phyloP scores from a whole-genome alignment of 164 flowering plant genomes.

The Cinnamomum micranthum region DNA sequence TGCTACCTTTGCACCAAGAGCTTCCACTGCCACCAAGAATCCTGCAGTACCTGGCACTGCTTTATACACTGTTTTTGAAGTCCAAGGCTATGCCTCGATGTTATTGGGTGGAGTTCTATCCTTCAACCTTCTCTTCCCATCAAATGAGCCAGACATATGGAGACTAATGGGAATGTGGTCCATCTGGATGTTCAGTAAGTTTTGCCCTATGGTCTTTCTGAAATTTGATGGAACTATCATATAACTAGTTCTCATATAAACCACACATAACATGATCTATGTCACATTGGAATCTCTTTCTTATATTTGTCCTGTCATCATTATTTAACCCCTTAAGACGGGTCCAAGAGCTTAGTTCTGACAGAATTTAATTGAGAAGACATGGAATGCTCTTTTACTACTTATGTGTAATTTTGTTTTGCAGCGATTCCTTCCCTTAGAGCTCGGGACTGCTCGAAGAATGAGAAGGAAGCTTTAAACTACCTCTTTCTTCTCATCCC shows the following conservation, averaged over 20 bases:
- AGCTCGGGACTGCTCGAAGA: conserved; percentile 94
- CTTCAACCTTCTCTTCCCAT: conserved; percentile 87
- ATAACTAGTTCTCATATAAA: background rate
- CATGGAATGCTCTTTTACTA: background rate
- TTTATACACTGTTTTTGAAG: conserved; percentile 84
- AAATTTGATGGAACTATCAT: background rate
- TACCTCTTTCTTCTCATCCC: conserved; percentile 87
- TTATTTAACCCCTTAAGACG: background rate
- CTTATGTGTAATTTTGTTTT: background rate
- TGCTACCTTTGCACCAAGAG: conserved; percentile 96
- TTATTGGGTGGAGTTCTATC: conserved; percentile 85
- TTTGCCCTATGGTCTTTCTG: conserved; percentile 1
- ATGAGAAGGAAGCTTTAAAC: conserved; percentile 96
- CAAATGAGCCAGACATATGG: conserved; percentile 94
- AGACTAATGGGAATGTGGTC: conserved; percentile 99
- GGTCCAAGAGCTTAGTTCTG: background rate
- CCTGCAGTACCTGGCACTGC: conserved; percentile 90
- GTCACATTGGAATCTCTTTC: background rate
- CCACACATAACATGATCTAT: background rate
- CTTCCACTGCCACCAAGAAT: conserved; percentile 83
- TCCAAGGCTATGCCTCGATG: conserved; percentile 90
- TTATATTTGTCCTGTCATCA: background rate
- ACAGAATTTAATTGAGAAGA: background rate
- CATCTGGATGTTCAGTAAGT: conserved; percentile 99
- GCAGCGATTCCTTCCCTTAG: conserved; percentile 97